Conservation (phyloP, 2,329 filamentous ascomycete genomes). For the Aspergillus quadricinctus region DNA sequence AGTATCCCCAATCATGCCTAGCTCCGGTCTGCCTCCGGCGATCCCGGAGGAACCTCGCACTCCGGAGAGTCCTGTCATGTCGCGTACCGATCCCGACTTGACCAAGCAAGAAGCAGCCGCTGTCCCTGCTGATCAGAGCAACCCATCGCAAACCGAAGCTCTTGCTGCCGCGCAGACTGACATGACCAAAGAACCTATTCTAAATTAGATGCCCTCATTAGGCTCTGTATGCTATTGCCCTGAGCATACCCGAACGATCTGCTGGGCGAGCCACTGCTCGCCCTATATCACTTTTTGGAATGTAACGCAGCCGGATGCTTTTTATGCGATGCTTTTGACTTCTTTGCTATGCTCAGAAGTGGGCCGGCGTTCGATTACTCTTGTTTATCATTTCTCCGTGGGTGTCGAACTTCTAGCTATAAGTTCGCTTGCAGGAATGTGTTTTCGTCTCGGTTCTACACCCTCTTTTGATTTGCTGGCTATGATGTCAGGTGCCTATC, state of each 20-base stretch:
- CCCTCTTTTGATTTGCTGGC: neutral
- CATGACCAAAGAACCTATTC: neutral
- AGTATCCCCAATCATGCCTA: conserved; percentile 23
- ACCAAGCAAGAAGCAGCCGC: conserved; percentile 2
- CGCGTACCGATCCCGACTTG: conserved; percentile 2
- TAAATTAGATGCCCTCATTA: neutral
- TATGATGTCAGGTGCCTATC: neutral
- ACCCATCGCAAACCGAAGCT: neutral
- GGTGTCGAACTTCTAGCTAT: neutral
- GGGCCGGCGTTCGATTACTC: neutral
- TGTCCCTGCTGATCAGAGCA: neutral
- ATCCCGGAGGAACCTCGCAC: conserved; percentile 34
- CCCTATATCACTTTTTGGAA: neutral
- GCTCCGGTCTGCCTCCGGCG: conserved; percentile 26
- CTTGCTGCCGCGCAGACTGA: neutral
- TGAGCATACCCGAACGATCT: neutral
- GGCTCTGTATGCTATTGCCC: neutral
- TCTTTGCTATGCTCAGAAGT: neutral
- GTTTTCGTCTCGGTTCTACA: neutral
- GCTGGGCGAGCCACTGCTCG: neutral
- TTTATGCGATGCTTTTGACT: neutral
- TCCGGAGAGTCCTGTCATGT: conserved; percentile 19
- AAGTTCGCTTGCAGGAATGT: neutral
- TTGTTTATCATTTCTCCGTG: neutral
- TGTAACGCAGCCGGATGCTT: neutral